These are phyloP conservation scores for Boletellus sp. DNA, from an alignment of 768 basidiomycete species.

Conservation along the genomic window DNA sequence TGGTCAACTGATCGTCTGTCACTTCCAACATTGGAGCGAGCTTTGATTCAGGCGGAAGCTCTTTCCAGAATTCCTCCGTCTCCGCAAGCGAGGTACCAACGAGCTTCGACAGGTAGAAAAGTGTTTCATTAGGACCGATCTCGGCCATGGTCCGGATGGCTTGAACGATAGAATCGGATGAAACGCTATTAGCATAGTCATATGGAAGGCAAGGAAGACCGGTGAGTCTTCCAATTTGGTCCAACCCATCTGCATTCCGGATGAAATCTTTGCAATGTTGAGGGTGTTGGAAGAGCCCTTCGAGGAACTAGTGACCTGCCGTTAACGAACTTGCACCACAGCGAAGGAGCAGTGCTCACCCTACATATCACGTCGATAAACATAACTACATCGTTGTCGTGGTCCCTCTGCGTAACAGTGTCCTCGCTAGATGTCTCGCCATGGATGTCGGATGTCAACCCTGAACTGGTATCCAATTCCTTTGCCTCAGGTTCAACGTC, in stretches of 20 bases:
- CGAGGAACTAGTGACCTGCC: constrained; percentile 61
- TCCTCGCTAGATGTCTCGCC: constrained; percentile 30
- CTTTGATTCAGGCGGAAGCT: constrained; percentile 51
- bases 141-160: constrained; percentile 89
- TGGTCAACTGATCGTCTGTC: constrained; percentile 43
- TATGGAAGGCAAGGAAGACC: constrained; percentile 84
- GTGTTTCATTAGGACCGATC: constrained; percentile 72
- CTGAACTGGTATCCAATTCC: constrained; percentile 19
- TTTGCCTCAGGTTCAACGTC: constrained; percentile 31
- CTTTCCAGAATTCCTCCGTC: constrained; percentile 70
- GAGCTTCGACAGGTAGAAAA: constrained; percentile 64
- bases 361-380: constrained; percentile 78
- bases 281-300: constrained; percentile 90
- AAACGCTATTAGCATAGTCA: constrained; percentile 80
- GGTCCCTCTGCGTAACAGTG: constrained; percentile 42
- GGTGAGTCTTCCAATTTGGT: constrained; percentile 71
- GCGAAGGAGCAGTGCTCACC: constrained; percentile 40
- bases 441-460: constrained; percentile 13
- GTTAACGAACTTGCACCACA: constrained; percentile 3
- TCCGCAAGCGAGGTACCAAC: constrained; percentile 67
- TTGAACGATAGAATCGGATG: constrained; percentile 84
- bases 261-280: constrained; percentile 91
- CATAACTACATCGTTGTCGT: constrained; percentile 73
- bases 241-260: constrained; percentile 64
- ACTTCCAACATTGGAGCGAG: constrained; percentile 59